Conservation (phyloP, 805 yeast species). For the Kodamaea sagamina region DNA sequence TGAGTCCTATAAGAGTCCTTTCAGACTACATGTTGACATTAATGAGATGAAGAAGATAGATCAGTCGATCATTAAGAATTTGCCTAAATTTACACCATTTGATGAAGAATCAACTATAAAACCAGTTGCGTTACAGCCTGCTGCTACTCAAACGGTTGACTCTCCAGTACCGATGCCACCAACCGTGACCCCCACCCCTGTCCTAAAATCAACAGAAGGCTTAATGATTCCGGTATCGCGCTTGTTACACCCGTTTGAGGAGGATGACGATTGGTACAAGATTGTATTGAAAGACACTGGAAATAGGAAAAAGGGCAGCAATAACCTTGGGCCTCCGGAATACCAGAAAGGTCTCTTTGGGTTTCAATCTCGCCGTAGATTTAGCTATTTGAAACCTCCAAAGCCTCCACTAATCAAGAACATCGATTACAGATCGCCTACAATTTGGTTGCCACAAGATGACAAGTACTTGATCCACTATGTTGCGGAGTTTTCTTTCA, state of each 20-base stretch:
- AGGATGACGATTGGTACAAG: constrained; percentile 64
- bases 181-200: constrained; percentile 19
- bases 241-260: constrained; percentile 62
- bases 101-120: constrained; percentile 28
- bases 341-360: constrained; percentile 63
- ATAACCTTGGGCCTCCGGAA: constrained; percentile 33
- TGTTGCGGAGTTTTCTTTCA: constrained; percentile 83
- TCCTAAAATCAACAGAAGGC: constrained; percentile 29
- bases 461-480: constrained; percentile 77
- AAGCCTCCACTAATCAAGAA: constrained; percentile 84
- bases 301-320: constrained; percentile 7
- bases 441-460: constrained; percentile 95
- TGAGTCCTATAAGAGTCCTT: constrained; percentile 31
- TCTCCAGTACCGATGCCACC: neutral
- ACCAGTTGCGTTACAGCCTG: neutral
- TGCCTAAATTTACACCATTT: constrained; percentile 52
- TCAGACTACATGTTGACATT: constrained; percentile 47
- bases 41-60: constrained; percentile 48
- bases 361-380: constrained; percentile 50
- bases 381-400: constrained; percentile 79
- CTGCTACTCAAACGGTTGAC: neutral
- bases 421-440: constrained; percentile 81
- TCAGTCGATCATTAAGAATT: constrained; percentile 47
- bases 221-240: constrained; percentile 62
- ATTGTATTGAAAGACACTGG: constrained; percentile 47